A percentile compares a stretch with the other conserved stretches of the same genome.
Conservation (phyloP, 2,329 filamentous ascomycete genomes). For the Diaporthe aspalathi region DNA sequence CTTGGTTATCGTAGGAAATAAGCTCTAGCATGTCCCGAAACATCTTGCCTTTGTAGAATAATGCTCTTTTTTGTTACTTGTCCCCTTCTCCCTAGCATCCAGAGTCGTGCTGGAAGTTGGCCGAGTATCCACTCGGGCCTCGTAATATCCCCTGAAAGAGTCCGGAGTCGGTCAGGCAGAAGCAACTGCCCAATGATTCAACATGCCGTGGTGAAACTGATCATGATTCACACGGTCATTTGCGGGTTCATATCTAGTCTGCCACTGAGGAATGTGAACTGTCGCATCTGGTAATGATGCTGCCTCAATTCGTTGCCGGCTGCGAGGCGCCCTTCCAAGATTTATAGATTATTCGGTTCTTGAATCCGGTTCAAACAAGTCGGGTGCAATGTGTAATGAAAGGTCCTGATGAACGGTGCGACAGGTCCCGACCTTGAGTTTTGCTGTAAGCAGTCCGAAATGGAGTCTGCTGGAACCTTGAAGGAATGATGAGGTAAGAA, state of each 20-base stretch:
- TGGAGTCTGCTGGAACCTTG: no score
- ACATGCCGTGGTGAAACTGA: constrained; percentile 14
- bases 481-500: no score
- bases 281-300: not conserved
- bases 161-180: constrained; percentile 31
- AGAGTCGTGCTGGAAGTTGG: not conserved
- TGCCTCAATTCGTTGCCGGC: not conserved
- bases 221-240: constrained; percentile 7
- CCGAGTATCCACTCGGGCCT: constrained; percentile 10
- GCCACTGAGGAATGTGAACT: constrained; percentile 23
- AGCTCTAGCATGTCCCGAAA: constrained; percentile 25
- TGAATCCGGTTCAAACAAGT: not conserved
- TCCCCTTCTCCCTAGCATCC: constrained; percentile 1
- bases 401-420: not conserved
- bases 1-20: not conserved
- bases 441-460: not conserved
- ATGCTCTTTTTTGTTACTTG: constrained; percentile 18
- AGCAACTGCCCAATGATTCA: not conserved
- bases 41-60: constrained; percentile 20
- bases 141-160: constrained; percentile 23
- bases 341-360: not conserved
- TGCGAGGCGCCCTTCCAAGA: no score
- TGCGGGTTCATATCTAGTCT: constrained; percentile 17
- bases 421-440: not conserved
- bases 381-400: not conserved